Evolutionary conservation across 257 asterid genomes (phyloP), one percentile per base, ranked within the genome.

Genomic region (Fraxinus anomala): DNA sequence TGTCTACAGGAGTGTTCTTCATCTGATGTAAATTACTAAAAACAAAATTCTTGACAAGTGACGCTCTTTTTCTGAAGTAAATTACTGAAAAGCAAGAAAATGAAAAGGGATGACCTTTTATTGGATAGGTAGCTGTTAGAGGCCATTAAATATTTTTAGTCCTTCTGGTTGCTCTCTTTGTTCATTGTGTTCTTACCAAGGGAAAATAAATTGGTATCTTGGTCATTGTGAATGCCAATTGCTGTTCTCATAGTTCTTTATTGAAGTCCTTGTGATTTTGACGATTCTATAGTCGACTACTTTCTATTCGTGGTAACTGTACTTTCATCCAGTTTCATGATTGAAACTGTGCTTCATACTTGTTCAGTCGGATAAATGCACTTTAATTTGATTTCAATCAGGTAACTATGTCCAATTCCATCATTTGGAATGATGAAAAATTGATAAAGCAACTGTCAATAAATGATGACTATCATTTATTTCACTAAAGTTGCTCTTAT

Each of bases 1-100:
- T 77, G 30, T 70, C 24, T 73, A 10, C 51, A 28, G 16, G 37
- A 47, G 51, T 36, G 74, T 73, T 76, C 56, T 72, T 78, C 54
- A 61, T 61, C 79, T 31, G 17, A 24, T 69, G 30, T 30, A 26
- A 42, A 61, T 44, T 68, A 65, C 74, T 70, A 76, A 65, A n/a
- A 37, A 42, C 17, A 42, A 44, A 2, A 72, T 36, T 73, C 59
- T 51, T 12, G 72, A 51, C 75, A 44, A 21, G n/a, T 2, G 17
- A 42, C 0, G 51, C 17, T 42, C 51, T 12, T 13, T 42, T 11
- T 12, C 51, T 42, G 17, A 42, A 42, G 4, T 42, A 42, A 40
- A 42, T 12, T 42, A 42, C 3, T 42, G 17, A 42, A 11, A 42
- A 13, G 10, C 51, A 42, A 42, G 17, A 11, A 42, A 42, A 42